phyloP scores from a whole-genome alignment of 148 eudicot genomes.

The Fagopyrum tataricum region DNA sequence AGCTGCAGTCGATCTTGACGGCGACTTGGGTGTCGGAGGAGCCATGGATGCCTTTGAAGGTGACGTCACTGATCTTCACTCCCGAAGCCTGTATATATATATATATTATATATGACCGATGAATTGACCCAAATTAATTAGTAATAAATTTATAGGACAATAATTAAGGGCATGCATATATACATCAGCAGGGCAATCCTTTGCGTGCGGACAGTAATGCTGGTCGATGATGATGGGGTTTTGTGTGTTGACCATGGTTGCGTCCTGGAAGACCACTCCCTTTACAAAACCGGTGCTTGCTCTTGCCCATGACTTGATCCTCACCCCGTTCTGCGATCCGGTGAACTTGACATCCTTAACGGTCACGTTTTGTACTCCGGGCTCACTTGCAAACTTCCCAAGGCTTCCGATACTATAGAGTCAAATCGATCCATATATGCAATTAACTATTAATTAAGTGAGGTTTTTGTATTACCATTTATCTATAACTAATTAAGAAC shows the following conservation, averaged over 20 bases:
- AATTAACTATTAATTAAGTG: no score
- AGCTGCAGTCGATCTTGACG: slow-evolving; percentile 2
- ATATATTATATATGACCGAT: no score
- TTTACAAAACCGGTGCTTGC: slow-evolving; percentile 38
- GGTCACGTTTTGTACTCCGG: slow-evolving; percentile 43
- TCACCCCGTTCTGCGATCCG: slow-evolving; percentile 32
- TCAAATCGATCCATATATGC: not conserved
- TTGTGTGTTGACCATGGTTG: slow-evolving; percentile 33
- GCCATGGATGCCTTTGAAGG: not conserved
- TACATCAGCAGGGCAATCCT: not conserved
- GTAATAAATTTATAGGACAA: no score
- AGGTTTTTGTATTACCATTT: no score
- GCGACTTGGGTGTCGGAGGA: not conserved
- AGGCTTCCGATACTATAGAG: slow-evolving; percentile 38
- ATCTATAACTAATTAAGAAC: no score
- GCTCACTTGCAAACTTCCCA: slow-evolving; percentile 28
- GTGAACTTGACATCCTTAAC: slow-evolving; percentile 26
- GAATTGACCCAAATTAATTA: no score
- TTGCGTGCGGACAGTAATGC: slow-evolving; percentile 34
- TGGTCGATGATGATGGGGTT: slow-evolving; percentile 50
- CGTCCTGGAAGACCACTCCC: slow-evolving; percentile 28
- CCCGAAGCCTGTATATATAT: not conserved
- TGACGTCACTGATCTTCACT: not conserved
- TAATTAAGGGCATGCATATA: no score
- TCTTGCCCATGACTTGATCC: slow-evolving; percentile 49